Base-by-base conservation (phyloP, 1,284 basidiomycete species). In the Wallemia mellicola region DNA sequence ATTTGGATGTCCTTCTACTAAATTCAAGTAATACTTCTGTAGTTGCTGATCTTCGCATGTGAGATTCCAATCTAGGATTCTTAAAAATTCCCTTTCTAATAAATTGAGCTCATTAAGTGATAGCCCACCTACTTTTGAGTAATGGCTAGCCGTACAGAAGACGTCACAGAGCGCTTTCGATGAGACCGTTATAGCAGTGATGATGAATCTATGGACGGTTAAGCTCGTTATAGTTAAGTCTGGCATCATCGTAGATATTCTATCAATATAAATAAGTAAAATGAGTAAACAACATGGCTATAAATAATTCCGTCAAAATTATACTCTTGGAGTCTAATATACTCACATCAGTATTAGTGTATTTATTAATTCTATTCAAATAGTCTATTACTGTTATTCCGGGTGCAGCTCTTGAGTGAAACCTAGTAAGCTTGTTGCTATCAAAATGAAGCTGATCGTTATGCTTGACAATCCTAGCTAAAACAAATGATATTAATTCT, bases 171-270 rank as follows among this genome's bases (percentile, higher is more conserved):
- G 78, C 1, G 86, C 85, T 71, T 95, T 94, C 71, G 79, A 83
- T 60, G 85, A 80, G 60, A 89, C 81, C 38, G 82, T 79, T 67
- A 91, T 81, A 64, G 86, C 79, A 59, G 88, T 78, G 71, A 92
- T 92, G 67, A 91, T 76, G 72, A 94, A 94, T 60, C 88, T 86
- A 72, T 94, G 91, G 66, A 88, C 88, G 28, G 91, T 95, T 67
- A 92, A 77, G 28, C 86, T 92, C 54, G 86, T 85, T 64, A 96
- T 78, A 33, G 85, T 91, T 73, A 92, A 92, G 58, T 79, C 74
- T 32, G 86, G 83, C 64, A 80, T 77, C 63, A 84, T 79, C 60
- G 81, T 76, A 71, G 86, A 91, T 64, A 91, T 86, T 71, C 86
- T 82, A 73, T 94, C 89, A 72, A 94, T 89, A 72, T 94, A 94